Evolutionary conservation across 352 stramenopile genomes (phyloP), one percentile per base, ranked within the genome.

Genomic region (Pythium aquatile): DNA sequence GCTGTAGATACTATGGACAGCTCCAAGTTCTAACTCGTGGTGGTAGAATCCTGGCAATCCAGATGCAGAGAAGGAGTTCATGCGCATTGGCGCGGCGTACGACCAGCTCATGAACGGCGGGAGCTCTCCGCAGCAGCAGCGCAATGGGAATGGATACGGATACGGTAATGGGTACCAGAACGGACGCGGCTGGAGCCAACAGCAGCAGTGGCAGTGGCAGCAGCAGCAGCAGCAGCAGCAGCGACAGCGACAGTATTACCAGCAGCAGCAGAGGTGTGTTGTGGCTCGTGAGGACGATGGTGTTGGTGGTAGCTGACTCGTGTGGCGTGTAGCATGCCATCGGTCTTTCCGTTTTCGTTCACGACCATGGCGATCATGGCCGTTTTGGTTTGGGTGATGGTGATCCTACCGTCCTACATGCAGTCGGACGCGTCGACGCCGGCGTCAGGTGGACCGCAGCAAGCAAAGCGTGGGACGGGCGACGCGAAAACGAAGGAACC

Each of bases 21-120:
- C 0, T 63, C 2, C 16, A 17, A 37, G 55, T 3, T 26, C 17
- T 65, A 20, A 56, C n/a, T 33, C 13, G 8, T 10, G 9, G 30
- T 2, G 1, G 13, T 58, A 87, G 76, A 93, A 93, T 57, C 76
- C 61, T 37, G 78, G 75, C 3, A 86, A 91, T 56, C 73, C 81
- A 1, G 49, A 87, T 10, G 86, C 86, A 0, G 79, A 91, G 68
- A 65, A 85, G 47, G 68, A 91, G 65, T 94, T 94, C 52, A 83
- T 93, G 80, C 79, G 78, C 44, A 85, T 94, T 55, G 75, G 79
- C 28, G 71, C 71, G 4, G 86, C 86, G 0, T 94, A 94, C 70
- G 83, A 94, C 53, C 69, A 70, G 49, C 63, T 94, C 11, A 80
- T 63, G 53, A 83, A 69, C 48, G 72, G 67, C 26, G 58, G 52